phyloP scores from a whole-genome alignment of 805 yeast genomes.

The Saccharomycopsis fodiens region DNA sequence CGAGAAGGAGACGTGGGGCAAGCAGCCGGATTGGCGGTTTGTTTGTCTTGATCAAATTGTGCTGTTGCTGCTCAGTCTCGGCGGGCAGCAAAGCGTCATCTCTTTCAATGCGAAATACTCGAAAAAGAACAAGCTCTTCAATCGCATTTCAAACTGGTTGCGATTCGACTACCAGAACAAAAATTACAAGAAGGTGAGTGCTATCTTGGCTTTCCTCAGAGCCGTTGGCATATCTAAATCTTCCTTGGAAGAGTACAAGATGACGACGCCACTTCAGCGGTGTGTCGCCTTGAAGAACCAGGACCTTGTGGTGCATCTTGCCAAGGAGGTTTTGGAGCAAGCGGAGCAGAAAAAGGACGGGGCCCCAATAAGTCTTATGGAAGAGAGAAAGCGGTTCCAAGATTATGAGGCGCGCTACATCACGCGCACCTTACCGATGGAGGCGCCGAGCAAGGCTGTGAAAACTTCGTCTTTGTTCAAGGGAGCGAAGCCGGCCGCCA shows the following conservation, averaged over 20 bases:
- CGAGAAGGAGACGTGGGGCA: conserved; percentile 18
- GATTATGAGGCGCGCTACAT: not conserved
- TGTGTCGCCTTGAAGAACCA: conserved; percentile 10
- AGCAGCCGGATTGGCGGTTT: conserved; percentile 19
- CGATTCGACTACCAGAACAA: conserved; percentile 17
- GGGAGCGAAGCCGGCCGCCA: conserved; percentile 1
- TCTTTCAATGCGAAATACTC: conserved; percentile 15
- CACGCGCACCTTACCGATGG: not conserved
- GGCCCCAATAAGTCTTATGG: not conserved
- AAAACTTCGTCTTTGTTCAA: not conserved
- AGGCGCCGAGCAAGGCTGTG: not conserved
- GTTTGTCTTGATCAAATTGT: conserved; percentile 15
- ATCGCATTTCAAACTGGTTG: conserved; percentile 20
- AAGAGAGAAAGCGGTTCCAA: not conserved
- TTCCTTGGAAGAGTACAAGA: conserved; percentile 15
- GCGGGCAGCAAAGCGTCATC: conserved; percentile 5
- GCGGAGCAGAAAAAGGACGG: not conserved
- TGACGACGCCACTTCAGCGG: conserved; percentile 15
- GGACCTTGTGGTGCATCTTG: not conserved
- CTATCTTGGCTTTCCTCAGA: conserved; percentile 14
- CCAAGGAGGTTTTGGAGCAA: conserved; percentile 1
- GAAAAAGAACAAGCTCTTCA: conserved; percentile 17
- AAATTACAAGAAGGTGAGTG: conserved; percentile 6
- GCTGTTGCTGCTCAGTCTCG: conserved; percentile 1
- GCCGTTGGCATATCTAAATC: conserved; percentile 6